Conservation (phyloP, 768 basidiomycete species). For the Strobilomyces confusus region DNA sequence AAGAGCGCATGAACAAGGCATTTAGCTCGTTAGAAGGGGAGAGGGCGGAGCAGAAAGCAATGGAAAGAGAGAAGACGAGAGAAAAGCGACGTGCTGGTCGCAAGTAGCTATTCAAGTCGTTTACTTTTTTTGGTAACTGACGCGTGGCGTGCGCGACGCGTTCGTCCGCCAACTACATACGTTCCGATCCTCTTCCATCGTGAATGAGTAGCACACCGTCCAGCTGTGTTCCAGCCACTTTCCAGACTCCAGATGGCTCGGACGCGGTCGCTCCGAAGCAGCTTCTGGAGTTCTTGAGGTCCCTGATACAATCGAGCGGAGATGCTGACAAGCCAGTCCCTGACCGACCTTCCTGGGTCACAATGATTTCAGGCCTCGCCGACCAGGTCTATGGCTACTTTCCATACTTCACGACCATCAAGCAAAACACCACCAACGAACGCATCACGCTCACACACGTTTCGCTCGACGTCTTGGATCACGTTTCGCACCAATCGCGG, state of each 20-base stretch:
- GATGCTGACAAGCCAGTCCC: constrained; percentile 30
- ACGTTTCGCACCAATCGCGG: constrained; percentile 47
- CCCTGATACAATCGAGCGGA: constrained; percentile 34
- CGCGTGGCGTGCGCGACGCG: not conserved
- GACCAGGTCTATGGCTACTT: constrained; percentile 53
- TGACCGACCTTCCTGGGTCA: constrained; percentile 45
- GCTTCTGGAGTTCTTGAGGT: constrained; percentile 42
- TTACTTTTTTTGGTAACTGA: constrained; percentile 10
- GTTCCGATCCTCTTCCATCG: not conserved
- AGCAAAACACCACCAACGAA: constrained; percentile 55
- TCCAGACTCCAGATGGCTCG: constrained; percentile 29
- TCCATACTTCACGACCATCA: constrained; percentile 46
- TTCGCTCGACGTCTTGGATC: constrained; percentile 51
- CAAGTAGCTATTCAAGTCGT: constrained; percentile 39
- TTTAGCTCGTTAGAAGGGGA: constrained; percentile 77
- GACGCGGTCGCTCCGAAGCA: constrained; percentile 31
- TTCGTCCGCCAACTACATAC: not conserved
- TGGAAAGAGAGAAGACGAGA: constrained; percentile 77
- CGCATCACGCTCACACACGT: constrained; percentile 52
- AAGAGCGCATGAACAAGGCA: constrained; percentile 78
- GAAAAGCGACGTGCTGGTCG: constrained; percentile 76
- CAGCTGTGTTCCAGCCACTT: constrained; percentile 27
- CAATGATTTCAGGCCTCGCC: constrained; percentile 47
- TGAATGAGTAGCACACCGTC: constrained; percentile 27
- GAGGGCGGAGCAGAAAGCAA: constrained; percentile 90